Percentiles rank a stretch among this genome's conserved stretches.
Conservation (phyloP, 768 basidiomycete genomes). For the Clavulina sp. region DNA sequence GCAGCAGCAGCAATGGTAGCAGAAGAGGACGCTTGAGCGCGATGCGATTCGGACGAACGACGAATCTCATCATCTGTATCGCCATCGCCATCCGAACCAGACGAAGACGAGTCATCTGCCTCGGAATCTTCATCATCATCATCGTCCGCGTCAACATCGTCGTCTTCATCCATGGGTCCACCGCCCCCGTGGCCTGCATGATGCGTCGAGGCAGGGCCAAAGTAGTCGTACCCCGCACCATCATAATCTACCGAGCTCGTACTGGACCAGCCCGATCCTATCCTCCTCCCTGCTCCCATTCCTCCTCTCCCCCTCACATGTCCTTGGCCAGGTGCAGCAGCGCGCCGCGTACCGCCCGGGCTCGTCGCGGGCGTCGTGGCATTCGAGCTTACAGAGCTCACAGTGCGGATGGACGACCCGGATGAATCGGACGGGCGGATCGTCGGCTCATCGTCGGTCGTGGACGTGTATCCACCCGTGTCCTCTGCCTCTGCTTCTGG, state of each 20-base stretch:
- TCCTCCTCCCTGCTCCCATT: background rate
- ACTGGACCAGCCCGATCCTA: background rate
- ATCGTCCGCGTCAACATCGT: constrained; percentile 20
- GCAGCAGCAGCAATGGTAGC: too few species aligned
- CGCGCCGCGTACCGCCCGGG: too few species aligned
- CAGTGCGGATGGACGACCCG: constrained; percentile 18
- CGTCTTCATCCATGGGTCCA: constrained; percentile 22
- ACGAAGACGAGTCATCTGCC: too few species aligned
- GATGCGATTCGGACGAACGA: too few species aligned
- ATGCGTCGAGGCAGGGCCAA: background rate
- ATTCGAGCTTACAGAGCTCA: background rate
- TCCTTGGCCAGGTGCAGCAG: too few species aligned
- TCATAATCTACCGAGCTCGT: too few species aligned
- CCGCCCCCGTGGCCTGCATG: too few species aligned
- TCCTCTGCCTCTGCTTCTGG: constrained; percentile 17
- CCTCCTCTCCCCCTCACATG: too few species aligned
- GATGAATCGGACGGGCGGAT: constrained; percentile 36
- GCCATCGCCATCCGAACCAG: too few species aligned
- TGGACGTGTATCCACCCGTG: constrained; percentile 30
- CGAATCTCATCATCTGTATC: too few species aligned
- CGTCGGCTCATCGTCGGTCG: constrained; percentile 69
- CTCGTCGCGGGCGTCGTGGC: background rate
- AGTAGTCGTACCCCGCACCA: background rate
- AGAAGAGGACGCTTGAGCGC: too few species aligned
- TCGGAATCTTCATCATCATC: constrained; percentile 18